phyloP scores from a whole-genome alignment of 2,329 filamentous ascomycete genomes.

The Diaporthe helianthi region DNA sequence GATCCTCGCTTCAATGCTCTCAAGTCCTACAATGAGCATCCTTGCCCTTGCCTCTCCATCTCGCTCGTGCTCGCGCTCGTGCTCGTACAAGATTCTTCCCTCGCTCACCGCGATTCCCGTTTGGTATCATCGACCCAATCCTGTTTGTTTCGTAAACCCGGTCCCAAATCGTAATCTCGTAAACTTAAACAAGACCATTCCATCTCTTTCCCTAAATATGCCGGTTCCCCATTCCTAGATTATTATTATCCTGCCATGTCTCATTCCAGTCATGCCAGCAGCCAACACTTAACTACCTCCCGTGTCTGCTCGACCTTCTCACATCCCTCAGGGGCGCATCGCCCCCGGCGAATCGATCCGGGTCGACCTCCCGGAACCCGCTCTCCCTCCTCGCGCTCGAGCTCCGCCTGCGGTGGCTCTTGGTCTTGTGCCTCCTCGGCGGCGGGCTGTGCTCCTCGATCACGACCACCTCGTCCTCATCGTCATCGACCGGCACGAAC shows the following conservation, averaged over 20 bases:
- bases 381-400: constrained; percentile 39
- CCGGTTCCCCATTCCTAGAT: not conserved
- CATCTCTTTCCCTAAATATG: not conserved
- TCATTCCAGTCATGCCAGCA: not conserved
- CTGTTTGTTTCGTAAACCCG: constrained; percentile 23
- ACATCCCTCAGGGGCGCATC: constrained; percentile 42
- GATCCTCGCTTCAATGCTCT: not conserved
- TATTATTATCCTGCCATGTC: not conserved
- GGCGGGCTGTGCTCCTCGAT: constrained; percentile 45
- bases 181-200: not conserved
- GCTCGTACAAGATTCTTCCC: constrained; percentile 7
- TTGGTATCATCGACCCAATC: constrained; percentile 14
- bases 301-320: constrained; percentile 44
- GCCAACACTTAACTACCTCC: constrained; percentile 35
- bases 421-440: constrained; percentile 38
- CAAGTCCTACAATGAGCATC: not conserved
- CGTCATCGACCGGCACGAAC: constrained; percentile 35
- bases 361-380: constrained; percentile 44
- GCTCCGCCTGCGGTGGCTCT: constrained; percentile 36
- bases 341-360: constrained; percentile 43
- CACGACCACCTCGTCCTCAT: constrained; percentile 45
- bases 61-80: not conserved
- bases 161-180: constrained; percentile 8
- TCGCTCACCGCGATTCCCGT: constrained; percentile 1
- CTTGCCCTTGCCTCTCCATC: constrained; percentile 7